phyloP scores from a whole-genome alignment of 192 early-diverging fungal genomes.

The Coemansia sp. region DNA sequence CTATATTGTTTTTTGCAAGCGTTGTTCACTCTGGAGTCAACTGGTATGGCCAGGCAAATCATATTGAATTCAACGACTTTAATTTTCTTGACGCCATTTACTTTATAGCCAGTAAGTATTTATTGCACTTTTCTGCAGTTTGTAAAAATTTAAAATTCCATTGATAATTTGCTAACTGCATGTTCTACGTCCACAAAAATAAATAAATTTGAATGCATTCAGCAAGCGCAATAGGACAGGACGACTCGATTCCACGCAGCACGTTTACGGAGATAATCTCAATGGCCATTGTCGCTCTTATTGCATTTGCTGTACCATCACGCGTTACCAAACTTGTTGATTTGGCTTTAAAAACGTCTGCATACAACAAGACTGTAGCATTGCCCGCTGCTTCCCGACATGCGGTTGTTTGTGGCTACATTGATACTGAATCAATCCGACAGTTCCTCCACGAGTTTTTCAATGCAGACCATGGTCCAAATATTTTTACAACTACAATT shows the following conservation, averaged over 20 bases:
- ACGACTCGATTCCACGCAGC: conserved; percentile 43
- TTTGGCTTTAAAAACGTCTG: conserved; percentile 41
- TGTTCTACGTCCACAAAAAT: not conserved
- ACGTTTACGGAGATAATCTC: conserved; percentile 46
- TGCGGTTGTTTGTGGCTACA: conserved; percentile 41
- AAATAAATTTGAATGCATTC: conserved; percentile 8
- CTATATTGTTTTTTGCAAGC: conserved; percentile 45
- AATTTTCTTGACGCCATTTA: conserved; percentile 51
- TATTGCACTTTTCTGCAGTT: not conserved
- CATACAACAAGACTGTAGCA: conserved; percentile 37
- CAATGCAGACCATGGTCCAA: conserved; percentile 49
- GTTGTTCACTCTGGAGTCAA: conserved; percentile 50
- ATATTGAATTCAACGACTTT: conserved; percentile 26
- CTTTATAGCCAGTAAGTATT: conserved; percentile 51
- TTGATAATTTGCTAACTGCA: conserved; percentile 1
- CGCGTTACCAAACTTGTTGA: conserved; percentile 39
- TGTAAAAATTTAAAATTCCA: not conserved
- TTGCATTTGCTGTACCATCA: conserved; percentile 51
- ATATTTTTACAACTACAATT: conserved; percentile 43
- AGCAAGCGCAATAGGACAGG: conserved; percentile 37
- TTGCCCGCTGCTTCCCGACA: conserved; percentile 36
- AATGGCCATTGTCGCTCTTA: conserved; percentile 43
- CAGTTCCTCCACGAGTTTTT: conserved; percentile 56
- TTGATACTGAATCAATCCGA: conserved; percentile 37
- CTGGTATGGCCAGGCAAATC: conserved; percentile 44